Evolutionary conservation across 768 basidiomycete species (phyloP).

Genomic region (Sutorius australiensis): DNA sequence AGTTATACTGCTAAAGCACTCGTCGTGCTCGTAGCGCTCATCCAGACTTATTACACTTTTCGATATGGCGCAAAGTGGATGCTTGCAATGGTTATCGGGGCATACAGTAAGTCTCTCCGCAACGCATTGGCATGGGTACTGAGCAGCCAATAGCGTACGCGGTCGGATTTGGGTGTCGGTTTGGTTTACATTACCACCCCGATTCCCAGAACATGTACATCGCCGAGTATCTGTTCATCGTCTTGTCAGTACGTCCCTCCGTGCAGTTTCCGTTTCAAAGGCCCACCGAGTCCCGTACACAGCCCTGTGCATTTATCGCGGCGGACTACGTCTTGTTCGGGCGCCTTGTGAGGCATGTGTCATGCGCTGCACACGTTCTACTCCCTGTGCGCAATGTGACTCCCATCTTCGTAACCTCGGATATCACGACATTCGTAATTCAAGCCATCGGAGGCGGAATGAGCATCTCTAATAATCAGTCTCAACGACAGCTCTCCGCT

Average conservation of each 20-base stretch:
- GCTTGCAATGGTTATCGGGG: slow-evolving; percentile 60
- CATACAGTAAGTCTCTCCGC: slow-evolving; percentile 41
- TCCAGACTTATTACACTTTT: slow-evolving; percentile 41
- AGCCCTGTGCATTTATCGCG: slow-evolving; percentile 76
- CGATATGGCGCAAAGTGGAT: slow-evolving; percentile 54
- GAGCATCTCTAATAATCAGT: not conserved
- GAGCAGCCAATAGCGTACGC: slow-evolving; percentile 44
- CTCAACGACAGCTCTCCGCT: slow-evolving; percentile 30
- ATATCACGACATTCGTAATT: slow-evolving; percentile 62
- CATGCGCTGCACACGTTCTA: slow-evolving; percentile 45
- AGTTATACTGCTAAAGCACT: slow-evolving; percentile 16
- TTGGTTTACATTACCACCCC: slow-evolving; percentile 50
- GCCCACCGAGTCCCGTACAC: not conserved
- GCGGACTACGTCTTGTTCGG: slow-evolving; percentile 66
- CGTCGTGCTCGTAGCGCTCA: slow-evolving; percentile 38
- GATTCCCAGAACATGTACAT: slow-evolving; percentile 54
- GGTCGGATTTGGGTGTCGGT: slow-evolving; percentile 52
- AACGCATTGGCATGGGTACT: not conserved
- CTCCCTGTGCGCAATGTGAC: slow-evolving; percentile 50
- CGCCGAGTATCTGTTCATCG: slow-evolving; percentile 55
- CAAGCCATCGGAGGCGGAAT: slow-evolving; percentile 40
- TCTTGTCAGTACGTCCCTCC: slow-evolving; percentile 42
- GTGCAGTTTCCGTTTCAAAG: slow-evolving; percentile 4
- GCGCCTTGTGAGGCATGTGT: slow-evolving; percentile 49
- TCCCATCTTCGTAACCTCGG: slow-evolving; percentile 55